phyloP scores from a whole-genome alignment of 1,284 basidiomycete species.

The Ustilago sp. region DNA sequence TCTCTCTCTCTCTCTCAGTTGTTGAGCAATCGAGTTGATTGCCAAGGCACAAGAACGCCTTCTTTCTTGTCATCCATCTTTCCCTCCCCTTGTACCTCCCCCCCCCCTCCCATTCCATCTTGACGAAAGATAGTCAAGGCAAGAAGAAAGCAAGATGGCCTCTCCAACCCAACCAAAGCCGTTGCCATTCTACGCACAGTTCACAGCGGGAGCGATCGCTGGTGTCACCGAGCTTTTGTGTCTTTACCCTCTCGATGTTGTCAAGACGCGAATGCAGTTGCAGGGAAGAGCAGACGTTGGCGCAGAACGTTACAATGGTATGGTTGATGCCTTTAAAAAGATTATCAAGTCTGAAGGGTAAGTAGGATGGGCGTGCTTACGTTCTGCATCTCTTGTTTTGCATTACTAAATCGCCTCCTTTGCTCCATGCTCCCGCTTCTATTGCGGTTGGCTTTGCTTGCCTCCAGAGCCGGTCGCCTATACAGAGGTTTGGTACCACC shows the following conservation, averaged over 20 bases:
- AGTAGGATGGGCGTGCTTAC: constrained; percentile 54
- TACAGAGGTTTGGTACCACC: constrained; percentile 96
- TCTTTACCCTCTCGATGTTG: constrained; percentile 81
- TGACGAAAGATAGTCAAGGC: neutral
- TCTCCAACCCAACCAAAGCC: constrained; percentile 36
- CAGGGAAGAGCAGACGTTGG: constrained; percentile 79
- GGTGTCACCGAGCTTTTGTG: constrained; percentile 85
- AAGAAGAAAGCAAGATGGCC: constrained; percentile 18
- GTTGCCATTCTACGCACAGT: constrained; percentile 86
- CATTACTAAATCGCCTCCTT: neutral
- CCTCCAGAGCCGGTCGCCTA: constrained; percentile 75
- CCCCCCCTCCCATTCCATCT: neutral
- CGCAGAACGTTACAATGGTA: constrained; percentile 72
- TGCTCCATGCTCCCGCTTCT: neutral
- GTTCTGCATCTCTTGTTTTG: neutral
- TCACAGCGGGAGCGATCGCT: constrained; percentile 89
- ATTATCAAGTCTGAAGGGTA: constrained; percentile 89
- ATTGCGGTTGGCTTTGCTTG: neutral
- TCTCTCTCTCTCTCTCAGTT: neutral
- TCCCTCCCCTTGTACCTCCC: neutral
- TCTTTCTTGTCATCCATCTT: neutral
- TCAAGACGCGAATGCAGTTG: constrained; percentile 98
- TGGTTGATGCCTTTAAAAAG: constrained; percentile 81
- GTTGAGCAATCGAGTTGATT: neutral
- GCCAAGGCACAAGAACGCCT: neutral